These are phyloP conservation scores for Symbiotaphrina buchneri DNA, from an alignment of 495 filamentous ascomycete species.

Conservation along the genomic window DNA sequence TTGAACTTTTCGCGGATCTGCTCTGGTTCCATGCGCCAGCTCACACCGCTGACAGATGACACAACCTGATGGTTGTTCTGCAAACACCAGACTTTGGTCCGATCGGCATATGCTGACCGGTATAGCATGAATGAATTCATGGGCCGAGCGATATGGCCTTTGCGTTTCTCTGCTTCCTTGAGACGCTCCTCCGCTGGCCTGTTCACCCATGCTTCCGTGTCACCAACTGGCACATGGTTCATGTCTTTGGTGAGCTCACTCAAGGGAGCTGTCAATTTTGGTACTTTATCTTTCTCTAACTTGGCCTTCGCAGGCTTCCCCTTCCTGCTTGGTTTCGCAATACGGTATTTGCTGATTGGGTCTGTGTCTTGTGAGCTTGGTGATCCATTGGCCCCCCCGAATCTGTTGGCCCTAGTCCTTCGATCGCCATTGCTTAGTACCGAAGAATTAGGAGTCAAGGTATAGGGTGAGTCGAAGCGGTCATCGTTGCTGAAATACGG, in stretches of 20 bases:
- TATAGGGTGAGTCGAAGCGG: conserved; percentile 11
- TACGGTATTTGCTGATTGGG: conserved; percentile 16
- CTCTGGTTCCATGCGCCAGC: conserved; percentile 65
- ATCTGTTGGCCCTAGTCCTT: conserved; percentile 15
- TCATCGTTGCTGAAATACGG: no score
- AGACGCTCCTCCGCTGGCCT: conserved; percentile 40
- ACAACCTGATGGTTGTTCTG: conserved; percentile 93
- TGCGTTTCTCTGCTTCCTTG: conserved; percentile 40
- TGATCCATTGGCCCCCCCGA: conserved; percentile 10
- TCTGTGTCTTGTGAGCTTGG: conserved; percentile 8
- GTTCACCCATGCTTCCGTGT: conserved; percentile 71
- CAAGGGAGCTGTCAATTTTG: conserved; percentile 41
- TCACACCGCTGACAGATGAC: conserved; percentile 58
- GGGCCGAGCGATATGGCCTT: conserved; percentile 68
- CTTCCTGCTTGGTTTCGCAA: conserved; percentile 8
- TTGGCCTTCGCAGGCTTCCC: conserved; percentile 19
- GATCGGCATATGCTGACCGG: conserved; percentile 74
- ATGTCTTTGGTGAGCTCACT: conserved; percentile 54
- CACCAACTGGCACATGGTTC: conserved; percentile 35
- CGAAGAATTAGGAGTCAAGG: conserved; percentile 15
- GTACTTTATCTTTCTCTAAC: conserved; percentile 25
- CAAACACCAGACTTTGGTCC: conserved; percentile 58
- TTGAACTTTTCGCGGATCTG: conserved; percentile 61
- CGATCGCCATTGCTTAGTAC: conserved; percentile 12
- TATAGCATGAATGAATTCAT: conserved; percentile 99